Evolutionary conservation across 1,284 basidiomycete genomes (phyloP).

Genomic region (Ganoderma lingzhi): DNA sequence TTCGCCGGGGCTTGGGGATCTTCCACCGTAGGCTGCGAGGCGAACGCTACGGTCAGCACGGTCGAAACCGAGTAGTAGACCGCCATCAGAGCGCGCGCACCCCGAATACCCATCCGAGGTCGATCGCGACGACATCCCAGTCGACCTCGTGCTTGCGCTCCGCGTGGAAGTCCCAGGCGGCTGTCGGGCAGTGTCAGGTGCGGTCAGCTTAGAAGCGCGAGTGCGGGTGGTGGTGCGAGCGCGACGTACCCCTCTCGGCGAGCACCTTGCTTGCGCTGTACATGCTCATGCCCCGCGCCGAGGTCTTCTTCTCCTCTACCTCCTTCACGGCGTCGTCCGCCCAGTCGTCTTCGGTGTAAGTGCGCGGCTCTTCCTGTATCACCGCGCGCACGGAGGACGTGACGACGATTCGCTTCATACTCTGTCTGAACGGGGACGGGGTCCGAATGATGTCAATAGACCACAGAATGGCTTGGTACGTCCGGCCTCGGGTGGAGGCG

Average conservation of each 20-base stretch:
- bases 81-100: neutral
- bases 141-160: neutral
- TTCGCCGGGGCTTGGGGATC: constrained; percentile 25
- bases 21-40: constrained; percentile 25
- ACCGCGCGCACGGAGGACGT: constrained; percentile 65
- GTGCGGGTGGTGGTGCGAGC: no score
- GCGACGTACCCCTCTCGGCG: constrained; percentile 57
- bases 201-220: neutral
- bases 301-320: constrained; percentile 58
- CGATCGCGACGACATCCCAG: constrained; percentile 1
- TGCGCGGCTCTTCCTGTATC: constrained; percentile 38
- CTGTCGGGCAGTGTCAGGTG: neutral
- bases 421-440: neutral
- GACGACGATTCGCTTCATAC: constrained; percentile 56
- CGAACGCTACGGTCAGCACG: neutral
- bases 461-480: neutral
- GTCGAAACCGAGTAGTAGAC: neutral
- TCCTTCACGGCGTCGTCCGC: constrained; percentile 60
- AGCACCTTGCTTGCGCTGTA: constrained; percentile 73
- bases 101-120: neutral
- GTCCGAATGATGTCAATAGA: neutral
- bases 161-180: neutral
- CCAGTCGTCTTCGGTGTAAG: constrained; percentile 65
- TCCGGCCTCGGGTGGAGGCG: no score
- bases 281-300: constrained; percentile 48